Conservation (phyloP, 352 stramenopile genomes). For the Phytopythium litorale region DNA sequence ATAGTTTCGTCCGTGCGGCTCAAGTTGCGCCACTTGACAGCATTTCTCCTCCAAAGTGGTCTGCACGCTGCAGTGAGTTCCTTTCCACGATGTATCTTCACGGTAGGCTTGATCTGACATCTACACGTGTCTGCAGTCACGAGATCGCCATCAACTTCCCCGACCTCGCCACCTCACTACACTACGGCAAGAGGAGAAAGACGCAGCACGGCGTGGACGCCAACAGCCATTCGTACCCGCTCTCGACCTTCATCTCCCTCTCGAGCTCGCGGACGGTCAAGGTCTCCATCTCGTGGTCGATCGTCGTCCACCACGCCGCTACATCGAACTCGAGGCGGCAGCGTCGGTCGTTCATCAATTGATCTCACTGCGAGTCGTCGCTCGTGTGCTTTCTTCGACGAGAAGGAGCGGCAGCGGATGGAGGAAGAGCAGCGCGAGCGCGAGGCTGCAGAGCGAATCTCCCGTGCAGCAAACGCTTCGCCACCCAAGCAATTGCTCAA, state of each 20-base stretch:
- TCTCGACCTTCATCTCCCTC: background rate
- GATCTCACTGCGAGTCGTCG: conserved; percentile 17
- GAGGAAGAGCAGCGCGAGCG: conserved; percentile 24
- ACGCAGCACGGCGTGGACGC: too few relatives aligned
- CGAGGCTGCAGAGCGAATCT: conserved; percentile 27
- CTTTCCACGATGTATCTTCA: background rate
- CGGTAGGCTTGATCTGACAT: too few relatives aligned
- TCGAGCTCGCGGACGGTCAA: background rate
- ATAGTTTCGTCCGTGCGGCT: conserved; percentile 13
- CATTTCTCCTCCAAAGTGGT: conserved; percentile 1
- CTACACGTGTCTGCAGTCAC: too few relatives aligned
- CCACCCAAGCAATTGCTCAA: conserved; percentile 53
- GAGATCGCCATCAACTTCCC: too few relatives aligned
- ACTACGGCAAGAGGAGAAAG: too few relatives aligned
- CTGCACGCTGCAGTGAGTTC: background rate
- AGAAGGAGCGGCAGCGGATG: conserved; percentile 40
- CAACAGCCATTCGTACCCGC: background rate
- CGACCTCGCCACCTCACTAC: too few relatives aligned
- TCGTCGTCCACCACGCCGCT: conserved; percentile 9
- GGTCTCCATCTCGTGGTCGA: background rate
- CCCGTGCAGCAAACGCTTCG: conserved; percentile 37
- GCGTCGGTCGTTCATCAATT: background rate
- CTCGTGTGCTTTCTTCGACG: conserved; percentile 56
- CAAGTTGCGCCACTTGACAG: conserved; percentile 6
- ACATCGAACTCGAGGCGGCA: conserved; percentile 10